Percentiles rank a stretch among this genome's conserved stretches.
These are phyloP conservation scores for Entonaema liquescens DNA, from an alignment of 495 filamentous ascomycete genomes.

Conservation along the genomic window DNA sequence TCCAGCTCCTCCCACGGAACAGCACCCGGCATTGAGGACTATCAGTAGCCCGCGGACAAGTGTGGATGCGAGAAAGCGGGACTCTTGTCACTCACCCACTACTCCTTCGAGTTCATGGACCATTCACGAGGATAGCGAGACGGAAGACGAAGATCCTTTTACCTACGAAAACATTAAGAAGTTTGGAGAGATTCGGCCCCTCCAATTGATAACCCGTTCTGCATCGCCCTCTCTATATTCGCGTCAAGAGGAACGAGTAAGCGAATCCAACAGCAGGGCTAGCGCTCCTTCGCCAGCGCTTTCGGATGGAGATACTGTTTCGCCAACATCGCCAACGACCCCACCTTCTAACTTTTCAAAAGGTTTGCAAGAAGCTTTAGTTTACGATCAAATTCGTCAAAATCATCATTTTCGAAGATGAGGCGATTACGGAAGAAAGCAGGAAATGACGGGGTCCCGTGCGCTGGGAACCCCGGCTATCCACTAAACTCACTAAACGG, in stretches of 20 bases:
- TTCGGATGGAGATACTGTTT: constrained; percentile 38
- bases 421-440: constrained; percentile 50
- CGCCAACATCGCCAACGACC: constrained; percentile 46
- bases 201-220: constrained; percentile 36
- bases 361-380: constrained; percentile 52
- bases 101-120: constrained; percentile 55
- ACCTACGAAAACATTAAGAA: constrained; percentile 48
- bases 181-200: constrained; percentile 33
- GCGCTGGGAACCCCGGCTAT: constrained; percentile 30
- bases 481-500: constrained; percentile 48
- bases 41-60: constrained; percentile 43
- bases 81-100: constrained; percentile 64
- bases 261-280: constrained; percentile 45
- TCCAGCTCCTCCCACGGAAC: constrained; percentile 54
- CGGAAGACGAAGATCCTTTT: constrained; percentile 43
- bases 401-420: constrained; percentile 38
- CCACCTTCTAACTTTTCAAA: constrained; percentile 45
- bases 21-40: constrained; percentile 58
- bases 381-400: constrained; percentile 44
- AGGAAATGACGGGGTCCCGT: constrained; percentile 24
- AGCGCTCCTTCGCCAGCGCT: constrained; percentile 39
- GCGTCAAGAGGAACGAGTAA: constrained; percentile 41
- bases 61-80: constrained; percentile 52
- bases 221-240: constrained; percentile 40
- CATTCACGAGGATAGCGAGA: constrained; percentile 54